phyloP scores from a whole-genome alignment of 140 eudicot species.

The Flaveria floridana region DNA sequence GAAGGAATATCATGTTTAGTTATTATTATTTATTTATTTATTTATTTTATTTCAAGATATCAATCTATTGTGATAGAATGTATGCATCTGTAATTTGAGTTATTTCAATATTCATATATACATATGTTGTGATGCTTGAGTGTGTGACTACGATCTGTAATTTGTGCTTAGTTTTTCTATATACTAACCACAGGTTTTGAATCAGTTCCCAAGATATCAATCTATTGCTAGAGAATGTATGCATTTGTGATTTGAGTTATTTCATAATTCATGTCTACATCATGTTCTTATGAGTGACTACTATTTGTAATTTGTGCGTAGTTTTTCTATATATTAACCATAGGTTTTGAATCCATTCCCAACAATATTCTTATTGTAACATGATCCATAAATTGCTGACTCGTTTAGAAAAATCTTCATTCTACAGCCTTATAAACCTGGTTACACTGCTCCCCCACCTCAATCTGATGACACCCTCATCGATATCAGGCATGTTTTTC shows the following conservation, averaged over 20 bases:
- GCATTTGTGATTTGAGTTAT: not conserved
- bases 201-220: not conserved
- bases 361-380: not conserved
- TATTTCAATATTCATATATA: not conserved
- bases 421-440: conserved; percentile 60
- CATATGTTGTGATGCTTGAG: not conserved
- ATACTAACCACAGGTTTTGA: too few species aligned
- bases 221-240: not conserved
- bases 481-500: conserved; percentile 61
- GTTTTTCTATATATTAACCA: conserved; percentile 5
- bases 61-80: not conserved
- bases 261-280: not conserved
- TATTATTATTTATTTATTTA: too few species aligned
- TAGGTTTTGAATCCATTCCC: not conserved
- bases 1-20: not conserved
- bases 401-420: not conserved
- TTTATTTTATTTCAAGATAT: not conserved
- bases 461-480: conserved; percentile 52
- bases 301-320: not conserved
- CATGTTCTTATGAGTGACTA: not conserved
- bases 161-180: too few species aligned
- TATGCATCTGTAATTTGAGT: not conserved
- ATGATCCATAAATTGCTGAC: not conserved
- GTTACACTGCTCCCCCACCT: conserved; percentile 74
- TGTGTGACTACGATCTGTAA: too few species aligned